phyloP scores from a whole-genome alignment of 495 filamentous ascomycete genomes.

The Tetracladium setigerum region DNA sequence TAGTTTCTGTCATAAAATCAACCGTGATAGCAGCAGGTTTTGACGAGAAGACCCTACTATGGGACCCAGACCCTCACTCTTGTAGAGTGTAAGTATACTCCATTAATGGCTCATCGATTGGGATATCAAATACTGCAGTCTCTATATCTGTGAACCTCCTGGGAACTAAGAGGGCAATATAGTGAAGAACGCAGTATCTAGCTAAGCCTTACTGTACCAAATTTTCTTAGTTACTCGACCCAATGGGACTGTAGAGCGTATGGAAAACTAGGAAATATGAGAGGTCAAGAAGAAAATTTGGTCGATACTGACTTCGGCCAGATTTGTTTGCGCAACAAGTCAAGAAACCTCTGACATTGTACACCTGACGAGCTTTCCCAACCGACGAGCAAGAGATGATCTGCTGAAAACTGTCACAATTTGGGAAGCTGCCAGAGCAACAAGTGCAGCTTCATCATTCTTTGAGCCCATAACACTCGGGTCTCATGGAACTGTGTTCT shows the following conservation, averaged over 20 bases:
- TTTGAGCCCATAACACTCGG: slow-evolving; percentile 38
- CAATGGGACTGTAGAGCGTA: neutral
- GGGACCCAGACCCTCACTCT: neutral
- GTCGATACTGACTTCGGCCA: neutral
- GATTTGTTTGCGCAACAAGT: slow-evolving; percentile 39
- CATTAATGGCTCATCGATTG: no score
- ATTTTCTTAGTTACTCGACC: no score
- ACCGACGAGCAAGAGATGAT: slow-evolving; percentile 27
- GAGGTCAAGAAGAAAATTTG: neutral
- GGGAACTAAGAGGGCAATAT: neutral
- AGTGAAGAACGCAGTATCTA: slow-evolving; percentile 23
- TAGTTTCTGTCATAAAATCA: no score
- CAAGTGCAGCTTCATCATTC: slow-evolving; percentile 35
- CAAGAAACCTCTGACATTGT: slow-evolving; percentile 30
- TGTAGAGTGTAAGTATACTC: slow-evolving; percentile 2
- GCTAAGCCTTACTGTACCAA: no score
- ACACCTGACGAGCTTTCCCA: slow-evolving; percentile 33
- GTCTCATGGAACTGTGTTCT: slow-evolving; percentile 23
- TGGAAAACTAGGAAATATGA: neutral
- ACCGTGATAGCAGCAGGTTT: no score
- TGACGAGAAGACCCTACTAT: neutral
- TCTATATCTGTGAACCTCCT: slow-evolving; percentile 7
- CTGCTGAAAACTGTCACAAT: slow-evolving; percentile 31
- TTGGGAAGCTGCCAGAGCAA: slow-evolving; percentile 39
- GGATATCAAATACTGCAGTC: no score